Conservation (phyloP, 129 eudicot genomes). For the Scalesia atractyloides region DNA sequence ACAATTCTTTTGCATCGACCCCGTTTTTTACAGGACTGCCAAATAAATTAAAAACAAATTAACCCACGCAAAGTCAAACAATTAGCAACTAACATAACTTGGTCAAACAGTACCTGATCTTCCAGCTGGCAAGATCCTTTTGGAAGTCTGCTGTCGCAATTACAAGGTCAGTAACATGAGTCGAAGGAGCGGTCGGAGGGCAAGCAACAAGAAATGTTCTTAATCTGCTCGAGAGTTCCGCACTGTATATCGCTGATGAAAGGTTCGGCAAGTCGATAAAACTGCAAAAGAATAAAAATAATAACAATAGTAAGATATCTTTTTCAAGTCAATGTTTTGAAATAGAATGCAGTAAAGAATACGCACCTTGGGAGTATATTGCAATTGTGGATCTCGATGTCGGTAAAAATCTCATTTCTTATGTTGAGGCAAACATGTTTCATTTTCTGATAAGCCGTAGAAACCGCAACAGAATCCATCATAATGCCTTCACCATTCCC, state of each 20-base stretch:
- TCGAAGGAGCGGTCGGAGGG: constrained; percentile 73
- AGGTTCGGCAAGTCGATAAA: constrained; percentile 83
- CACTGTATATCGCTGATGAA: constrained; percentile 76
- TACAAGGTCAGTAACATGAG: constrained; percentile 74
- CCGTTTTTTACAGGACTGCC: constrained; percentile 81
- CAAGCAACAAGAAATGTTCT: constrained; percentile 80
- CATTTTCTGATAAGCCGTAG: constrained; percentile 81
- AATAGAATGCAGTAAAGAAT: neutral
- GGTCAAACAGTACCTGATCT: constrained; percentile 46
- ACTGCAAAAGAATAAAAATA: constrained; percentile 39
- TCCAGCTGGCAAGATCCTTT: constrained; percentile 79
- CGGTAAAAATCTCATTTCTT: constrained; percentile 71
- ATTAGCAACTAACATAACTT: neutral
- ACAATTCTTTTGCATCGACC: constrained; percentile 82
- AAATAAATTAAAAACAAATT: constrained; percentile 20
- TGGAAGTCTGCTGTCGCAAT: constrained; percentile 85
- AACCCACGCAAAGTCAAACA: constrained; percentile 12
- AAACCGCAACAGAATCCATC: constrained; percentile 58
- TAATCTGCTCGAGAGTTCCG: constrained; percentile 71
- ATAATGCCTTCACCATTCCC: constrained; percentile 60
- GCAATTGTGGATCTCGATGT: constrained; percentile 78
- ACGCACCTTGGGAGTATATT: constrained; percentile 78
- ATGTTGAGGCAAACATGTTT: constrained; percentile 67
- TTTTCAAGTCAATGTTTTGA: no score
- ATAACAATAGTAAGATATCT: no score